These are phyloP conservation scores for Fusarium tupiense DNA, from an alignment of 2,329 filamentous ascomycete species.

Conservation along the genomic window DNA sequence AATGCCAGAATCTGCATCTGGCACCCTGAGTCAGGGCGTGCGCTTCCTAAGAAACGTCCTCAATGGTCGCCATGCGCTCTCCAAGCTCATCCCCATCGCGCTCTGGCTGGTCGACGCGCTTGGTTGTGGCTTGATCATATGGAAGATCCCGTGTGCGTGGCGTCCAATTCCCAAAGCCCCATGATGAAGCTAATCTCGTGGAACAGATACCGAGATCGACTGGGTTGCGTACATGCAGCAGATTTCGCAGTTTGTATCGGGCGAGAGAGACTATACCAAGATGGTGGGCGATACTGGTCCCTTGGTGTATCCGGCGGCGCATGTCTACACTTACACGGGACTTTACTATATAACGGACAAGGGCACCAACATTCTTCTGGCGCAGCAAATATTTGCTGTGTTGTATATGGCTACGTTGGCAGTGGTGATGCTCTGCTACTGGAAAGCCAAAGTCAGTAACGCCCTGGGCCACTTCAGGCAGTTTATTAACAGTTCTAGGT, in stretches of 20 bases:
- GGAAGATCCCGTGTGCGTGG: slow-evolving; percentile 81
- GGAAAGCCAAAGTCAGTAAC: slow-evolving; percentile 69
- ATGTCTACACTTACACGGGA: slow-evolving; percentile 88
- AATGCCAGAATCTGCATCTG: slow-evolving; percentile 44
- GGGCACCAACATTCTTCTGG: slow-evolving; percentile 78
- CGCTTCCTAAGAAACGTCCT: slow-evolving; percentile 54
- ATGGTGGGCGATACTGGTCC: slow-evolving; percentile 92
- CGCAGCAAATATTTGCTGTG: slow-evolving; percentile 84
- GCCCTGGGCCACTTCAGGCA: background rate
- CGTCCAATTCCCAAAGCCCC: background rate
- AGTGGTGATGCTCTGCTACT: slow-evolving; percentile 85
- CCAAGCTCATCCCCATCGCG: slow-evolving; percentile 63
- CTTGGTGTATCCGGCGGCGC: slow-evolving; percentile 91
- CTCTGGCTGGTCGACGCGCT: slow-evolving; percentile 76
- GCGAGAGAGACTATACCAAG: slow-evolving; percentile 87
- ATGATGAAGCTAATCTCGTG: slow-evolving; percentile 7
- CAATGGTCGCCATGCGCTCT: slow-evolving; percentile 60
- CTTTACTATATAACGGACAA: slow-evolving; percentile 82
- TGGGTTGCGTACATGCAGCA: slow-evolving; percentile 99
- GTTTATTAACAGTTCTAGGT: slow-evolving; percentile 57
- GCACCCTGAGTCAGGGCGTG: slow-evolving; percentile 42
- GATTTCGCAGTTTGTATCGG: slow-evolving; percentile 78
- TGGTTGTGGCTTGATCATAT: slow-evolving; percentile 79
- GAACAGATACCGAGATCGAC: slow-evolving; percentile 91
- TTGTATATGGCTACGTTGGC: slow-evolving; percentile 81